phyloP scores from a whole-genome alignment of 352 stramenopile species.

The Phytopythium mirpurense region DNA sequence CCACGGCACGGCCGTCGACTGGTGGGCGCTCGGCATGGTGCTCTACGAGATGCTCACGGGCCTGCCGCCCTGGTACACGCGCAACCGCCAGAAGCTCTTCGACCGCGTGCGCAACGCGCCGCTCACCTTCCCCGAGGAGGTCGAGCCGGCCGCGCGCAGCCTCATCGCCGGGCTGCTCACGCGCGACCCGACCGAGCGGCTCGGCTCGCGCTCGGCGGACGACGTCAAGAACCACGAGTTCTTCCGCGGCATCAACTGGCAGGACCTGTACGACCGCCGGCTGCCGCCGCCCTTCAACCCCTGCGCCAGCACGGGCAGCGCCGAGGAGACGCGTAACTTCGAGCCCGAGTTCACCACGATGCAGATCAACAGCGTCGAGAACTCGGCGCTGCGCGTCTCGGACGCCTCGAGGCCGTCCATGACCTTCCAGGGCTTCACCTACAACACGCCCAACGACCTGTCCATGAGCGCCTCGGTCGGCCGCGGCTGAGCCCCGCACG shows the following conservation, averaged over 20 bases:
- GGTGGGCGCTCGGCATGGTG: conserved; percentile 91
- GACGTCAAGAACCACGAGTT: conserved; percentile 86
- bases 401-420: conserved; percentile 78
- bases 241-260: conserved; percentile 79
- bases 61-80: conserved; percentile 90
- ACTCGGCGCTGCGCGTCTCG: conserved; percentile 59
- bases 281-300: conserved; percentile 83
- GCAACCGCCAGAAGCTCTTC: conserved; percentile 91
- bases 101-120: conserved; percentile 85
- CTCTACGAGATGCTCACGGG: conserved; percentile 94
- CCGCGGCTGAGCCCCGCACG: conserved; percentile 24
- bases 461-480: conserved; percentile 69
- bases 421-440: conserved; percentile 88
- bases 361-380: conserved; percentile 85
- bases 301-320: conserved; percentile 48
- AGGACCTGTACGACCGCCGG: conserved; percentile 80
- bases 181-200: conserved; percentile 71
- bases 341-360: conserved; percentile 89
- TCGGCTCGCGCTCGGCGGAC: conserved; percentile 70
- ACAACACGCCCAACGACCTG: conserved; percentile 87
- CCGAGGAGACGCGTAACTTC: conserved; percentile 88
- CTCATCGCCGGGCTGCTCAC: conserved; percentile 83
- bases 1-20: conserved; percentile 90
- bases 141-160: conserved; percentile 60
- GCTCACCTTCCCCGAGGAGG: conserved; percentile 85